phyloP scores from a whole-genome alignment of 2,329 filamentous ascomycete genomes.

The Cercospora sojina region DNA sequence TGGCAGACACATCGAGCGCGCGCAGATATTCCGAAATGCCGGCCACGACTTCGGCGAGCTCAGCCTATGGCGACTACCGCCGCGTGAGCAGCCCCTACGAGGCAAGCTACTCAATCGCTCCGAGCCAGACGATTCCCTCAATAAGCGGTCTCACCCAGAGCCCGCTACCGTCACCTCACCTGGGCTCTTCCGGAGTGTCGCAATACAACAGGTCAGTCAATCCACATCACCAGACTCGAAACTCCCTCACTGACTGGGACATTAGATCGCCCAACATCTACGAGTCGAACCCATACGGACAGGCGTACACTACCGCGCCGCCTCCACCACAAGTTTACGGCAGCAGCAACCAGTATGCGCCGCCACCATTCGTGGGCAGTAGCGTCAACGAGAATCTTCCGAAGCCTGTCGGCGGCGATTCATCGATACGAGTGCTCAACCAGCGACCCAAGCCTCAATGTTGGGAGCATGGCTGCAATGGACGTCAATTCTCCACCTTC shows the following conservation, averaged over 20 bases:
- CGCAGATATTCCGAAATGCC: conserved; percentile 34
- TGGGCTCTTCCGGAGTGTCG: conserved; percentile 29
- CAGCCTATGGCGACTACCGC: conserved; percentile 32
- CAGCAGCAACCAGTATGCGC: conserved; percentile 29
- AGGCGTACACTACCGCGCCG: conserved; percentile 32
- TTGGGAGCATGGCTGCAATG: conserved; percentile 96
- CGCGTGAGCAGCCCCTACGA: conserved; percentile 36
- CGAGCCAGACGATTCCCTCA: conserved; percentile 34
- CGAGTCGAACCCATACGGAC: conserved; percentile 33
- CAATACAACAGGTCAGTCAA: conserved; percentile 32
- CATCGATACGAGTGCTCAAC: conserved; percentile 38
- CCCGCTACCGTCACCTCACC: conserved; percentile 35
- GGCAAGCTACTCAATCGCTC: conserved; percentile 31
- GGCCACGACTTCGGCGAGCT: conserved; percentile 18
- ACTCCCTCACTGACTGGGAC: neutral
- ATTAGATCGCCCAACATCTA: conserved; percentile 36
- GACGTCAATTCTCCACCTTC: conserved; percentile 91
- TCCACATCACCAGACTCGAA: neutral
- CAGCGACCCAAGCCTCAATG: conserved; percentile 81
- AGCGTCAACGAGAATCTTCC: conserved; percentile 28
- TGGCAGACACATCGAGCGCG: conserved; percentile 23
- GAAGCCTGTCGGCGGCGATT: conserved; percentile 27
- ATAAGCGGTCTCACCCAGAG: conserved; percentile 39
- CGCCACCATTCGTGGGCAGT: conserved; percentile 29
- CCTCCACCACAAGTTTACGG: conserved; percentile 30